Base-by-base conservation (phyloP, 2,329 filamentous ascomycete species). In the Arthrobotrys sphaeroides region DNA sequence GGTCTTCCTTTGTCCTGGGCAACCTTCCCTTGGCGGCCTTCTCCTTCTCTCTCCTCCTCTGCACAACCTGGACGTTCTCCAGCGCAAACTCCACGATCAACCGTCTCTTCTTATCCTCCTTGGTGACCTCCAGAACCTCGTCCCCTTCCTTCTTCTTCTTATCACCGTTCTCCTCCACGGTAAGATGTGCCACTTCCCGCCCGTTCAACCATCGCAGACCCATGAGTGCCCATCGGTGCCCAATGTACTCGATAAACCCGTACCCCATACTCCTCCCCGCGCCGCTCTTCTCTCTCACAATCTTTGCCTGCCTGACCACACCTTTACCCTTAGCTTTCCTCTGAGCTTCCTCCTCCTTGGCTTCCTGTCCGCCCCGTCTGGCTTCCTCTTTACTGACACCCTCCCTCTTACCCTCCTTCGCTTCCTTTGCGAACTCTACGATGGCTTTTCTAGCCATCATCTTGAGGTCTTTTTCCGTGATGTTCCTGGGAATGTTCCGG, bases 1-100 rank as follows among this genome's bases (percentile, higher is more conserved):
- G 18, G 65, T 10, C 47, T 42, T 16, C 80, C 36, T 51, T 73
- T 51, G 13, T 78, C 78, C 18, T 78, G 49, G 45, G 24, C 33
- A 26, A 49, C 18, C 77, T 73, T 3, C 77, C 75, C 18, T 78
- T 82, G 3, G 85, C 84, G 77, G 88, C 88, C 60, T 84, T 82
- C 81, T 93, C 90, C 55, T 85, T 85, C 76, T 90, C 88, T 75
- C 86, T 88, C 65, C 96, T 87, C 77, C 95, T 87, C 78, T 90
- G 88, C n/a, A 99, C 90, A 0, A 99, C 95, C 80, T 97, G 94
- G 0, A 93, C 94, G 80, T 99, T 99, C 84, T 99, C 95, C 82
- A 99, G 97, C 18, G 95, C 93, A 82, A 99, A 99, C 82, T 99
- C 96, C 38, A 94, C 94, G 81, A 99, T 93, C 60, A 99, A 84